phyloP scores from a whole-genome alignment of 179 eudicot genomes.

The Pouteria campechiana region DNA sequence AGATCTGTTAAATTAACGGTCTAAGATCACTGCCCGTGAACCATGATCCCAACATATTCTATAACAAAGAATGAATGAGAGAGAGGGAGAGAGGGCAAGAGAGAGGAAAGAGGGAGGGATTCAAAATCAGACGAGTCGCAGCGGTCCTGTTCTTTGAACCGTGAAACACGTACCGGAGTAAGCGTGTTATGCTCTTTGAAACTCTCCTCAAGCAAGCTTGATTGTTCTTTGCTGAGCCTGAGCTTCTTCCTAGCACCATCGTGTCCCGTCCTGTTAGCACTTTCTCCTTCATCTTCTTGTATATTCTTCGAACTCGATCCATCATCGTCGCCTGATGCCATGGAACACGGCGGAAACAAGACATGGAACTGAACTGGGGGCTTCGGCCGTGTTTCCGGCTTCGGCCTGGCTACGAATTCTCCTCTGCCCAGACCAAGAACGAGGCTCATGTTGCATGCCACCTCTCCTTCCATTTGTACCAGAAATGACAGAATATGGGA shows the following conservation, averaged over 20 bases:
- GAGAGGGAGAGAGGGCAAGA: too few relatives aligned
- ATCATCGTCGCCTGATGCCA: constrained; percentile 1
- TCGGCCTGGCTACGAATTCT: not conserved
- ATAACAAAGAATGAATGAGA: too few relatives aligned
- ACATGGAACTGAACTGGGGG: constrained; percentile 10
- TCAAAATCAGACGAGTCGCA: too few relatives aligned
- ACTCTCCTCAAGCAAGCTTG: constrained; percentile 10
- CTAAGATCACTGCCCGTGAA: too few relatives aligned
- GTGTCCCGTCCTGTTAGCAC: not conserved
- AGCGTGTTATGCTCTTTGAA: constrained; percentile 10
- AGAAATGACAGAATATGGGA: too few relatives aligned
- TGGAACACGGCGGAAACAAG: constrained; percentile 7
- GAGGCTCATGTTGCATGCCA: constrained; percentile 8
- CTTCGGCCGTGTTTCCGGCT: constrained; percentile 10
- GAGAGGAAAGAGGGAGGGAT: too few relatives aligned
- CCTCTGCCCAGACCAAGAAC: constrained; percentile 6
- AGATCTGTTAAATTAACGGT: too few relatives aligned
- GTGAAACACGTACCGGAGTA: not conserved
- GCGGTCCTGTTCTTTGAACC: not conserved
- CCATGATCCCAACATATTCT: too few relatives aligned
- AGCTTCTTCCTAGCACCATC: constrained; percentile 7
- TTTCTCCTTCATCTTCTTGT: constrained; percentile 3
- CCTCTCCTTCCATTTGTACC: constrained; percentile 2
- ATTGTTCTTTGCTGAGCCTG: constrained; percentile 5
- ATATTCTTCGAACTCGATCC: constrained; percentile 10